phyloP scores from a whole-genome alignment of 2,329 filamentous ascomycete species.

The Beauveria australis region DNA sequence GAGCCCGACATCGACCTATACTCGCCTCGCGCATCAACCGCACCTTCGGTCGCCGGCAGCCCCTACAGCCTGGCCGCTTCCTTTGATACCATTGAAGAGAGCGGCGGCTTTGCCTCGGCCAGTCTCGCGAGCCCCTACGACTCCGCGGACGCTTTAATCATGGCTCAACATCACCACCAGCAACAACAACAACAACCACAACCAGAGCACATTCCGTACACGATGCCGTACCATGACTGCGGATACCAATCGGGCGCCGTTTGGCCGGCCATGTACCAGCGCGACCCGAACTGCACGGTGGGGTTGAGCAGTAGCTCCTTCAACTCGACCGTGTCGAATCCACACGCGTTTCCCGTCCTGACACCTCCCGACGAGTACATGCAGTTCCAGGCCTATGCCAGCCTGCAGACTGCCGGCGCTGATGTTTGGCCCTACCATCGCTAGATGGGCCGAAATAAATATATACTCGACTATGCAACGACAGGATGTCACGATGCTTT shows the following conservation, averaged over 20 bases:
- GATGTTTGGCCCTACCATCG: constrained; percentile 11
- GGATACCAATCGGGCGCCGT: neutral
- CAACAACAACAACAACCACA: neutral
- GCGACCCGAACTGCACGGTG: neutral
- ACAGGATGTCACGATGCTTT: neutral
- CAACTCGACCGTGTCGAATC: constrained; percentile 1
- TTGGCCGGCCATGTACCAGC: constrained; percentile 3
- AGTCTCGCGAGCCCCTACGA: neutral
- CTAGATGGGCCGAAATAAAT: neutral
- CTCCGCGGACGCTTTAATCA: neutral
- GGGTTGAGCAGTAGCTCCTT: neutral
- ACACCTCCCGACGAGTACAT: constrained; percentile 9
- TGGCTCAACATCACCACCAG: neutral
- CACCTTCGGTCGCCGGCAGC: neutral
- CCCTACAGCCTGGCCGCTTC: constrained; percentile 3
- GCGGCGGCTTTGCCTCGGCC: neutral
- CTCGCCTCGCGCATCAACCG: neutral
- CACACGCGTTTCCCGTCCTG: constrained; percentile 1
- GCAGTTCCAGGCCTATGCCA: constrained; percentile 5
- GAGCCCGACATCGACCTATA: constrained; percentile 2
- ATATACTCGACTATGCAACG: neutral
- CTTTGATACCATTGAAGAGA: constrained; percentile 1
- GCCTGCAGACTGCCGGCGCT: neutral
- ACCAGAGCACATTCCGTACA: neutral
- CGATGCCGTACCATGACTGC: constrained; percentile 5